Conservation (phyloP, 2,329 filamentous ascomycete genomes). For the Colletotrichum echinochloae region DNA sequence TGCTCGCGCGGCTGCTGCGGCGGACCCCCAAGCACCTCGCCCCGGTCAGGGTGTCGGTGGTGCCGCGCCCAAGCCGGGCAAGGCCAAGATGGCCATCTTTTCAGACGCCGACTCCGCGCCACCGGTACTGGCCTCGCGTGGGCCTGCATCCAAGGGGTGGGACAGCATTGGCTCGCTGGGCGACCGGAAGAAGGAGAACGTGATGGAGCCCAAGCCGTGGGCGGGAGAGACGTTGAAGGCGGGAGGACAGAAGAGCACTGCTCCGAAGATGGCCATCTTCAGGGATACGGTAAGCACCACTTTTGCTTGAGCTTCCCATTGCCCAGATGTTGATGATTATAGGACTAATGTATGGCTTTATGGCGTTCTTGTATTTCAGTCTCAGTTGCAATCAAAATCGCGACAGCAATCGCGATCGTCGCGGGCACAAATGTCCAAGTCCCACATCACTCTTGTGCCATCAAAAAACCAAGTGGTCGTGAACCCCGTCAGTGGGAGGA, state of each 20-base stretch:
- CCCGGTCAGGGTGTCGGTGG: constrained; percentile 61
- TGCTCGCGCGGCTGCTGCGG: constrained; percentile 59
- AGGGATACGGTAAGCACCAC: constrained; percentile 87
- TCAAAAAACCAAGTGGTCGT: constrained; percentile 81
- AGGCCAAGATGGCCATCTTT: constrained; percentile 91
- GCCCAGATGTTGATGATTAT: constrained; percentile 84
- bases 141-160: constrained; percentile 79
- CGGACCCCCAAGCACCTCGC: constrained; percentile 75
- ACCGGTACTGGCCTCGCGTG: constrained; percentile 65
- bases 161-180: constrained; percentile 88
- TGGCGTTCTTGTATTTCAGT: constrained; percentile 66
- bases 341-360: constrained; percentile 86
- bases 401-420: constrained; percentile 47
- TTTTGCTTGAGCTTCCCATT: constrained; percentile 51
- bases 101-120: constrained; percentile 78
- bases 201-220: constrained; percentile 88
- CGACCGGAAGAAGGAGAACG: constrained; percentile 95
- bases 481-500: constrained; percentile 85
- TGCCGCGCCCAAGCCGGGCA: constrained; percentile 71
- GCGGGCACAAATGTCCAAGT: constrained; percentile 69
- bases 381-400: constrained; percentile 50
- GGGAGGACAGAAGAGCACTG: constrained; percentile 82
- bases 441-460: constrained; percentile 76
- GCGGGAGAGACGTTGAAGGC: constrained; percentile 89
- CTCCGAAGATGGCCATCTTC: constrained; percentile 90